A percentile compares a stretch with the other conserved stretches of the same genome.
Conservation (phyloP, 148 eudicot genomes). For the Pouteria glomerata region DNA sequence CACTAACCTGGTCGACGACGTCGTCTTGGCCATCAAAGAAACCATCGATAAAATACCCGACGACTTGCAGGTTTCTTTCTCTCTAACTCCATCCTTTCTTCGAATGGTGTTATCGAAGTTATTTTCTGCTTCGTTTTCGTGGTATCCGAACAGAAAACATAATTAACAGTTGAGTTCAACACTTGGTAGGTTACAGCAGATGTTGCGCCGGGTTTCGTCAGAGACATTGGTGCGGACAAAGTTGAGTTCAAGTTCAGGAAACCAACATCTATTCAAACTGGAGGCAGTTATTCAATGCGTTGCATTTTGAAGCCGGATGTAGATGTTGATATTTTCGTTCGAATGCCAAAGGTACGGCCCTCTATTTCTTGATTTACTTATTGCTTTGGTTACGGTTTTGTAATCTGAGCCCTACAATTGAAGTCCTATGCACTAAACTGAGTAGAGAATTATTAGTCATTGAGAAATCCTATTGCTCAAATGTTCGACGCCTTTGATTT, state of each 20-base stretch:
- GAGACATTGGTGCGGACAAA: constrained; percentile 83
- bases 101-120: neutral
- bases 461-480: neutral
- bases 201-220: constrained; percentile 69
- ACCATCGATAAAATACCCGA: constrained; percentile 52
- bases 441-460: neutral
- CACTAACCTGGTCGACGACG: constrained; percentile 40
- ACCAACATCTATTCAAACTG: constrained; percentile 58
- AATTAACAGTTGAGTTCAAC: neutral
- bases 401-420: neutral
- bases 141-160: neutral
- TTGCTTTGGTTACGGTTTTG: neutral
- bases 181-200: constrained; percentile 60
- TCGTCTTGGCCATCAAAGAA: constrained; percentile 44
- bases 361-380: neutral
- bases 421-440: neutral
- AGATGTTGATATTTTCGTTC: constrained; percentile 66
- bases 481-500: too few relatives aligned
- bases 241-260: constrained; percentile 79
- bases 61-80: constrained; percentile 37
- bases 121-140: neutral
- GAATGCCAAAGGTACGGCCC: constrained; percentile 74
- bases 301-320: constrained; percentile 67
- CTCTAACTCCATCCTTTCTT: constrained; percentile 18
- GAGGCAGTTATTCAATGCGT: constrained; percentile 71